Conservation (phyloP, 192 early-diverging fungal species). For the Mycoemilia scoparia region DNA sequence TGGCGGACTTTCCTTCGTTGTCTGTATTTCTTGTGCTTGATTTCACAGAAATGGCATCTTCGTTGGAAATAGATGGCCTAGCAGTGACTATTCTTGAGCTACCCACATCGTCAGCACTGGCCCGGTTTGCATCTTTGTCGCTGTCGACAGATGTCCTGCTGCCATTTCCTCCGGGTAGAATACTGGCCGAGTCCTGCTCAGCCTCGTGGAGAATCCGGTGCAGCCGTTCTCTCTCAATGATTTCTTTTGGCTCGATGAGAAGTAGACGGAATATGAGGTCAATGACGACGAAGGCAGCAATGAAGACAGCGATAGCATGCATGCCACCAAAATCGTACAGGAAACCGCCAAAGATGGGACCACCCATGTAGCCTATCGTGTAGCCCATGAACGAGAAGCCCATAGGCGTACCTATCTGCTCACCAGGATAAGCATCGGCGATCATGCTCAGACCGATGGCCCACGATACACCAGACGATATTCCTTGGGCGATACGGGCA, state of each 20-base stretch:
- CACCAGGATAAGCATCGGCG: constrained; percentile 46
- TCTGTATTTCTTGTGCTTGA: too few relatives aligned
- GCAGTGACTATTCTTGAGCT: too few relatives aligned
- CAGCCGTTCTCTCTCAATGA: too few relatives aligned
- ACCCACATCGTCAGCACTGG: too few relatives aligned
- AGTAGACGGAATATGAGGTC: constrained; percentile 43
- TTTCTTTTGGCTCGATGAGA: constrained; percentile 45
- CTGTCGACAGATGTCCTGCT: too few relatives aligned
- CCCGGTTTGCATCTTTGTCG: too few relatives aligned
- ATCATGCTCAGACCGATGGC: constrained; percentile 53
- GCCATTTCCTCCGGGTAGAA: too few relatives aligned
- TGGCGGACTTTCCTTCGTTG: too few relatives aligned
- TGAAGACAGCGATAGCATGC: constrained; percentile 52
- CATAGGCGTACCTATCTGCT: constrained; percentile 49
- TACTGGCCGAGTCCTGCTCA: too few relatives aligned
- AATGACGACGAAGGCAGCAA: constrained; percentile 33
- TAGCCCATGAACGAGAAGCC: constrained; percentile 46
- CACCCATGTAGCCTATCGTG: constrained; percentile 47
- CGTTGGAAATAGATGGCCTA: too few relatives aligned
- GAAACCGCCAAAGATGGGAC: constrained; percentile 45
- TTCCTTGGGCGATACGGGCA: constrained; percentile 53
- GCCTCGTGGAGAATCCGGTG: too few relatives aligned
- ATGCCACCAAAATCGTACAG: constrained; percentile 45
- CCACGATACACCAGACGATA: constrained; percentile 56
- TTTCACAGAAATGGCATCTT: too few relatives aligned